Percentiles rank a stretch among this genome's conserved stretches.
Evolutionary conservation across 495 filamentous ascomycete genomes (phyloP).

Genomic region (Xylaria telfairii): DNA sequence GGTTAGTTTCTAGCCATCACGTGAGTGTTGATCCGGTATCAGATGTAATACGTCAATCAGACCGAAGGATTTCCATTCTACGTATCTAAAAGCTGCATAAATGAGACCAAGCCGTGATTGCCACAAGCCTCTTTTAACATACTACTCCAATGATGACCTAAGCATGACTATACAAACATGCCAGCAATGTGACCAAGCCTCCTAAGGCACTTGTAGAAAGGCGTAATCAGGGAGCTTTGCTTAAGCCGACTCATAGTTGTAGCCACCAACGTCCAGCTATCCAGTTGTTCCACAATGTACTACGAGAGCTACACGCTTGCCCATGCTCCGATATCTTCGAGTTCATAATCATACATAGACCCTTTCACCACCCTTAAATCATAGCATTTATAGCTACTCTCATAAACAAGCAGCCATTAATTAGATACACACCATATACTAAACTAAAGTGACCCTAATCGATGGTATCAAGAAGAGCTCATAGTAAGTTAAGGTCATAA

Average conservation of each 20-base stretch:
- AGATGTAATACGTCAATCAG: not conserved
- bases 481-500: not conserved
- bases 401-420: not conserved
- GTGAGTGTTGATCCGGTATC: not conserved
- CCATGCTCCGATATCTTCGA: not conserved
- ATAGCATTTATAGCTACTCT: not conserved
- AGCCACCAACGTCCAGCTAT: no score
- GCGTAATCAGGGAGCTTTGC: no score
- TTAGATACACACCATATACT: not conserved
- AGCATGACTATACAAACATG: not conserved
- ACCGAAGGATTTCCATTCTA: no score
- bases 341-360: not conserved
- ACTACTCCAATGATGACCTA: no score
- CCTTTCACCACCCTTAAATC: not conserved
- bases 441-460: not conserved
- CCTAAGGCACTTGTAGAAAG: not conserved
- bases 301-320: not conserved
- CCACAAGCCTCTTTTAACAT: not conserved
- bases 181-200: not conserved
- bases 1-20: not conserved
- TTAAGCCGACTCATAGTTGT: no score
- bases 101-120: not conserved
- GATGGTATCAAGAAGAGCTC: not conserved
- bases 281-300: no score
- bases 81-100: no score